A percentile compares a stretch with the other conserved stretches of the same genome.
These are phyloP conservation scores for Amanita jacksonii DNA, from an alignment of 768 basidiomycete species.

Conservation along the genomic window DNA sequence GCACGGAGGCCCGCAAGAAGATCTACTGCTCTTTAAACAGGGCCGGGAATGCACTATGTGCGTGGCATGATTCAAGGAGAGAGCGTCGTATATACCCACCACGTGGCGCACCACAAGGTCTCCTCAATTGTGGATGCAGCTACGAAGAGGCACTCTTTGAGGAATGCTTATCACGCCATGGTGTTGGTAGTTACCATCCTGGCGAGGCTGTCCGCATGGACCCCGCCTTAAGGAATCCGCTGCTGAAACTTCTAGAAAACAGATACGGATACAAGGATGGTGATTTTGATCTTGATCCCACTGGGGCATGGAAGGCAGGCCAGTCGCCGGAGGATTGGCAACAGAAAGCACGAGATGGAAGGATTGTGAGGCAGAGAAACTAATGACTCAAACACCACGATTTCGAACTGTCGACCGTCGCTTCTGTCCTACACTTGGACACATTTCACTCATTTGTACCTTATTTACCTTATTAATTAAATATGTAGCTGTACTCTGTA, in stretches of 20 bases:
- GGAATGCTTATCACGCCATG: conserved; percentile 70
- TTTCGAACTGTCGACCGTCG: neutral
- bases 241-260: conserved; percentile 59
- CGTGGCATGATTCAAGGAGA: conserved; percentile 84
- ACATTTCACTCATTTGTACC: too few relatives aligned
- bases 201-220: conserved; percentile 87
- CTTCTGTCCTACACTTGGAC: too few relatives aligned
- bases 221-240: conserved; percentile 73
- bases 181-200: conserved; percentile 74
- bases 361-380: conserved; percentile 20
- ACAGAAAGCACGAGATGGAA: conserved; percentile 35
- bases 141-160: conserved; percentile 82
- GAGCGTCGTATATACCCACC: conserved; percentile 73
- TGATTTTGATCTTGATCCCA: conserved; percentile 69
- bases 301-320: conserved; percentile 56
- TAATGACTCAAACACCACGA: conserved; percentile 17
- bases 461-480: too few relatives aligned
- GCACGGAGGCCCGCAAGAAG: conserved; percentile 63
- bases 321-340: conserved; percentile 63
- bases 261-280: conserved; percentile 78
- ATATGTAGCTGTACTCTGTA: too few relatives aligned
- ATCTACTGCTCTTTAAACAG: conserved; percentile 77
- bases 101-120: conserved; percentile 67
- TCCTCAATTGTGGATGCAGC: conserved; percentile 82
- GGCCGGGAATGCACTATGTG: conserved; percentile 81